Evolutionary conservation across 2,329 filamentous ascomycete genomes (phyloP).

Genomic region (Pseudopithomyces maydicus): DNA sequence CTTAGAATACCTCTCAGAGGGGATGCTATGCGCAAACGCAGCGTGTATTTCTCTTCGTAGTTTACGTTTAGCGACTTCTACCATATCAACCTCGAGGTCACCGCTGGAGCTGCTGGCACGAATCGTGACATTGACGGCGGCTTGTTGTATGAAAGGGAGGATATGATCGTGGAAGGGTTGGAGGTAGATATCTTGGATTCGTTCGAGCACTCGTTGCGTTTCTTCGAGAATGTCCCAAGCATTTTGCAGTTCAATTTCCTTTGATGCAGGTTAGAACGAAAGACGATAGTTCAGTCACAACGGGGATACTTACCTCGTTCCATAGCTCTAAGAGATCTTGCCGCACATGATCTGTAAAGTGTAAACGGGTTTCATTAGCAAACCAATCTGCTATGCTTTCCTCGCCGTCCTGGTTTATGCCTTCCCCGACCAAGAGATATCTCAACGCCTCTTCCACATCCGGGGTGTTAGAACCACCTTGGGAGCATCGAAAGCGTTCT

Average conservation of each 20-base stretch:
- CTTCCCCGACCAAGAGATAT: conserved; percentile 43
- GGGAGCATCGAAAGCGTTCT: conserved; percentile 25
- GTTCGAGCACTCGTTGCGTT: conserved; percentile 43
- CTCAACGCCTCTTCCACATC: conserved; percentile 44
- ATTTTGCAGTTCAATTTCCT: conserved; percentile 28
- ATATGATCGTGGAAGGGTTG: conserved; percentile 42
- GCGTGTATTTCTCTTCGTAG: conserved; percentile 69
- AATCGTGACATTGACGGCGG: conserved; percentile 29
- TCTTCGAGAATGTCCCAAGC: conserved; percentile 41
- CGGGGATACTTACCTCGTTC: conserved; percentile 36
- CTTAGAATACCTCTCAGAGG: conserved; percentile 54
- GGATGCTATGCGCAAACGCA: conserved; percentile 67
- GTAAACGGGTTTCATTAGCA: conserved; percentile 48
- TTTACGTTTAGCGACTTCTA: conserved; percentile 40
- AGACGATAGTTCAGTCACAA: too few species aligned
- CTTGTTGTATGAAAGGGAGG: conserved; percentile 34
- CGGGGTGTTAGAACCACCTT: conserved; percentile 22
- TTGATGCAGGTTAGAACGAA: conserved; percentile 6
- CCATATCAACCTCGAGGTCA: conserved; percentile 19
- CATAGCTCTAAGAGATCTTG: conserved; percentile 36
- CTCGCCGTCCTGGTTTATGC: conserved; percentile 35
- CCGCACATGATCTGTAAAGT: conserved; percentile 46
- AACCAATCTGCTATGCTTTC: conserved; percentile 51
- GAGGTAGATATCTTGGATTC: conserved; percentile 45
- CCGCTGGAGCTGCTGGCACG: conserved; percentile 47